Conservation (phyloP, 345 rosid genomes). For the Isatis tinctoria region DNA sequence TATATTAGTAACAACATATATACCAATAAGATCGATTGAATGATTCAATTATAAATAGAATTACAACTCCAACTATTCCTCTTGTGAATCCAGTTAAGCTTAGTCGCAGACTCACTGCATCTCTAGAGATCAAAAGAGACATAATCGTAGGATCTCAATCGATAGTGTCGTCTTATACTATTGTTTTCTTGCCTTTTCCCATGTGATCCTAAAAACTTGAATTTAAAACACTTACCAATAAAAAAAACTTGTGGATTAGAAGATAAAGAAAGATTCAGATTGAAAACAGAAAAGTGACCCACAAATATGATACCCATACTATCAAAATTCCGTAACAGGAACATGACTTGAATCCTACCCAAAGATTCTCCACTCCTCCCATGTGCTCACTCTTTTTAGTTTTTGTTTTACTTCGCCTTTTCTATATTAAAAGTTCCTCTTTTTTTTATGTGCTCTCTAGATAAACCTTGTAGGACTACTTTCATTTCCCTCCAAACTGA, state of each 20-base stretch:
- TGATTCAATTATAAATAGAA: neutral
- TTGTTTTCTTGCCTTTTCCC: slow-evolving; percentile 6
- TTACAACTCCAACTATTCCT: neutral
- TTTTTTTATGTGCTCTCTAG: slow-evolving; percentile 1
- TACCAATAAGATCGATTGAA: neutral
- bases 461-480: slow-evolving; percentile 4
- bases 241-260: neutral
- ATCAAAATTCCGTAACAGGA: slow-evolving; percentile 18
- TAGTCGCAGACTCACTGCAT: neutral
- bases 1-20: neutral
- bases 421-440: neutral
- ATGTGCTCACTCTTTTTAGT: slow-evolving; percentile 14
- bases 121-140: slow-evolving; percentile 1
- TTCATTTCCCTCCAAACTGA: neutral
- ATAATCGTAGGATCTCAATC: slow-evolving; percentile 2
- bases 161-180: neutral
- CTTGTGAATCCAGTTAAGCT: neutral
- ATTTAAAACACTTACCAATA: neutral
- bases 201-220: slow-evolving; percentile 20
- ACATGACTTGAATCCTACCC: slow-evolving; percentile 30
- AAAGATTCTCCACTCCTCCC: slow-evolving; percentile 28
- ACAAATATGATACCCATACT: slow-evolving; percentile 23
- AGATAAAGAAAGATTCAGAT: neutral
- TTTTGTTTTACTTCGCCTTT: slow-evolving; percentile 22
- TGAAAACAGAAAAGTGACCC: slow-evolving; percentile 4